Conservation (phyloP, 2,329 filamentous ascomycete genomes). For the Fusarium proliferatum region DNA sequence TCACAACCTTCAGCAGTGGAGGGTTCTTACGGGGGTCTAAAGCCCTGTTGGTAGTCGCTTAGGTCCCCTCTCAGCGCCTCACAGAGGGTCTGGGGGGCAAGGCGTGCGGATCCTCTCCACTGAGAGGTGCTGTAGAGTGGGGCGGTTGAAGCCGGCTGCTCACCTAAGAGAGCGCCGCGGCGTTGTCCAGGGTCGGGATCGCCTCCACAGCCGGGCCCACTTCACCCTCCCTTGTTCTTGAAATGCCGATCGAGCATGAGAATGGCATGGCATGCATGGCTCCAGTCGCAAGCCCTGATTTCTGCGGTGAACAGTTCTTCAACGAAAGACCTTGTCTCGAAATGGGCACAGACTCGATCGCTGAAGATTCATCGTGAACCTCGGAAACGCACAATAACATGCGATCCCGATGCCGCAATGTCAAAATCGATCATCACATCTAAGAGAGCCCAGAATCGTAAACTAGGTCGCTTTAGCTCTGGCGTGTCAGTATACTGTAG, state of each 20-base stretch:
- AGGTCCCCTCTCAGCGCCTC: conserved; percentile 19
- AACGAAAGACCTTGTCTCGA: conserved; percentile 1
- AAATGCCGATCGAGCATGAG: conserved; percentile 40
- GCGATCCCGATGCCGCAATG: background rate
- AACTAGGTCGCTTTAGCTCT: conserved; percentile 19
- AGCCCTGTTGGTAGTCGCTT: conserved; percentile 17
- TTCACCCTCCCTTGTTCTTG: conserved; percentile 33
- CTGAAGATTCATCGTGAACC: background rate
- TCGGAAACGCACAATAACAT: background rate
- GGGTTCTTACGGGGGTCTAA: conserved; percentile 20
- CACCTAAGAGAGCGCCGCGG: conserved; percentile 7
- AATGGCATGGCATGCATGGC: conserved; percentile 30
- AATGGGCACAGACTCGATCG: background rate
- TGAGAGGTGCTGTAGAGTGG: conserved; percentile 22
- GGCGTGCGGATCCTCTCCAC: conserved; percentile 8
- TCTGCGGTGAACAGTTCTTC: conserved; percentile 30
- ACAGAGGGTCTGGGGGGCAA: conserved; percentile 16
- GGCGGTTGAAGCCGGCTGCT: conserved; percentile 7
- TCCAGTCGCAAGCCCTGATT: conserved; percentile 34
- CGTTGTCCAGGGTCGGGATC: conserved; percentile 35
- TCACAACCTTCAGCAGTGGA: conserved; percentile 4
- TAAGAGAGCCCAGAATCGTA: conserved; percentile 31
- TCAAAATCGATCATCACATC: conserved; percentile 12
- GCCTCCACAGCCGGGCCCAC: conserved; percentile 39
- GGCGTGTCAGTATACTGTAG: background rate